phyloP scores from a whole-genome alignment of 495 filamentous ascomycete species.

The Tetracladium setigerum region DNA sequence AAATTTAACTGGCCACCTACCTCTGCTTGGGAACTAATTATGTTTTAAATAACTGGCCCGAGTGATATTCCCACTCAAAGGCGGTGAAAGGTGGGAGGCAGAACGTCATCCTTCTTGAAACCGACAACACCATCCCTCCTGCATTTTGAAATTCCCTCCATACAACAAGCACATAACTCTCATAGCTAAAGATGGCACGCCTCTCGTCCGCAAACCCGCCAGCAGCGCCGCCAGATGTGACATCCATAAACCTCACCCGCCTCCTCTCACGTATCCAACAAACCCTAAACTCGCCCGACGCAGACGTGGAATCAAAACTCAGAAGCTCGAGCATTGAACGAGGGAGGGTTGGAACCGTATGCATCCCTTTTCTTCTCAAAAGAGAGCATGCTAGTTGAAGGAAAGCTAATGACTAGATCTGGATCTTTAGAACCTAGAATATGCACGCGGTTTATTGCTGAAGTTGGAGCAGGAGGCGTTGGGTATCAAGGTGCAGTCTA shows the following conservation, averaged over 20 bases:
- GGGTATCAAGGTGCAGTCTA: slow-evolving; percentile 53
- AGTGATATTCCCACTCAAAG: no score
- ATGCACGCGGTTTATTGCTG: slow-evolving; percentile 68
- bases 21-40: no score
- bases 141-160: no score
- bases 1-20: no score
- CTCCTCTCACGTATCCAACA: slow-evolving; percentile 69
- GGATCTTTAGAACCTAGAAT: slow-evolving; percentile 60
- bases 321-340: slow-evolving; percentile 62
- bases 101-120: no score
- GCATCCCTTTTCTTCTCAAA: slow-evolving; percentile 12
- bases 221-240: slow-evolving; percentile 7
- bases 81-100: no score
- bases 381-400: neutral
- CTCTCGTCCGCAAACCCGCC: slow-evolving; percentile 8
- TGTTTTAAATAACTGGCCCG: no score
- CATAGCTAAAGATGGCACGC: slow-evolving; percentile 16
- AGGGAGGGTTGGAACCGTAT: slow-evolving; percentile 55
- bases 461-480: slow-evolving; percentile 68
- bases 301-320: slow-evolving; percentile 48
- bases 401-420: neutral
- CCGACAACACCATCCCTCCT: no score
- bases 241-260: slow-evolving; percentile 55
- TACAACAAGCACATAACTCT: no score
- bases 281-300: slow-evolving; percentile 58